Base-by-base conservation (phyloP, 2,329 filamentous ascomycete species). In the Pyrenophora seminiperda region DNA sequence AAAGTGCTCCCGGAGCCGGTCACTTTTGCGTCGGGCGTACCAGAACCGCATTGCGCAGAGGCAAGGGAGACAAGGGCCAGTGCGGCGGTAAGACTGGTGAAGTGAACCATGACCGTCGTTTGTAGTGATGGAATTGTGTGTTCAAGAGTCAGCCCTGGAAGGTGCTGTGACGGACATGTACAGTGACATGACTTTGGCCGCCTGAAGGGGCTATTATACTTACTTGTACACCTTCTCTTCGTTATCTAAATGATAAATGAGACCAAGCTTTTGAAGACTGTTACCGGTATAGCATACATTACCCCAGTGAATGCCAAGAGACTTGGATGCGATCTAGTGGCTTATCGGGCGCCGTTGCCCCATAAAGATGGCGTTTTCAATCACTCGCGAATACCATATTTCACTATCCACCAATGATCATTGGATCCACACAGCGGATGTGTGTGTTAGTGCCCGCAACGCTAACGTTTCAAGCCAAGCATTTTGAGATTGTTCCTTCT, bases 11-110 rank as follows among this genome's bases (percentile, higher is more conserved):
- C 66, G 1, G 76, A 78, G 55, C 78, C 79, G 2, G 79, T 79
- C 9, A 82, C 79, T 9, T 54, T 72, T 13, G 76, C 78, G 48
- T 79, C 60, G 0, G 79, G 77, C 1, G 71, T 73, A 43, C 77
- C 78, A 17, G 78, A 71, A 49, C 79, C 79, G 60, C 79, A 81
- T 52, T 81, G 76, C 15, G 74, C 78, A 3, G 67, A 53, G 31
- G 66, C 67, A 11, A 55, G 14, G 7, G 76, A 73, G 41, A 68
- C 63, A 10, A 80, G 68, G 22, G 77, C 77, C 13, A 81, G 67
- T 33, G 71, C 71, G 19, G 74, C 65, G 9, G 78, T 66, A 43
- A 80, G 37, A 38, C 75, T 41, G 22, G 64, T 66, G 41, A 74
- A 58, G 15, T 67, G 63, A 24, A 70, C 51, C 76, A 79, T 78